Evolutionary conservation across 2,329 filamentous ascomycete species (phyloP), one percentile per base, ranked within the genome.

Genomic region (Dothiorella sarmentorum): DNA sequence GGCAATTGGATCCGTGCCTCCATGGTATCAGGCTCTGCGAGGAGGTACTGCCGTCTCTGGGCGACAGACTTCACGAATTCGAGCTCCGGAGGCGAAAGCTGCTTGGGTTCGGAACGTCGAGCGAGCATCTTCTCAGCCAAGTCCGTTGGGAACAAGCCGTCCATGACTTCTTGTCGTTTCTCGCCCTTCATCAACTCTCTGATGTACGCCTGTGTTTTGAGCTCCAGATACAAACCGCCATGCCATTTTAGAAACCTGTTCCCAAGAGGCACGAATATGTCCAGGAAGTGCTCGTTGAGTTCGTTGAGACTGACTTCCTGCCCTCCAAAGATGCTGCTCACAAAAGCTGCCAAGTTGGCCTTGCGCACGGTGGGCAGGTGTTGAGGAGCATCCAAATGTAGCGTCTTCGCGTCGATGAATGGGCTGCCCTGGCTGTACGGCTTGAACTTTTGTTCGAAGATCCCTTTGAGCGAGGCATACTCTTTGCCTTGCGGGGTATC

Each of bases 151-250:
- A 88, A 87, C 0, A 87, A 71, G 55, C 84, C 80, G 58, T 82
- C 78, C 26, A 87, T 70, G 26, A 85, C 75, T 40, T 84, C 79
- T 18, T 83, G 27, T n/a, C 38, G 37, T 33, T 80, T 49, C 80
- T 79, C 2, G 77, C 75, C 26, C 82, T 81, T 3, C 83, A 83
- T 58, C 47, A 59, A 29, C 24, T 40, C 49, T 18, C 29, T 33
- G 17, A 87, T 83, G 65, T 85, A 87, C 13, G 84, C 83, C 67
- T 87, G 85, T 1, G 85, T 87, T 71, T 88, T 88, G 17, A 88
- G 71, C 61, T 87, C 84, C 13, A 87, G 75, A 63, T 82, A 85
- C 24, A 88, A 73, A 13, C 80, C 78, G 2, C 82, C 83, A 64
- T 86, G 83, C 61, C 80, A 82, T 64, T 85, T 84, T 18, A 84